Conservation (phyloP, 1,284 basidiomycete species). For the Cryptococcus sp. region DNA sequence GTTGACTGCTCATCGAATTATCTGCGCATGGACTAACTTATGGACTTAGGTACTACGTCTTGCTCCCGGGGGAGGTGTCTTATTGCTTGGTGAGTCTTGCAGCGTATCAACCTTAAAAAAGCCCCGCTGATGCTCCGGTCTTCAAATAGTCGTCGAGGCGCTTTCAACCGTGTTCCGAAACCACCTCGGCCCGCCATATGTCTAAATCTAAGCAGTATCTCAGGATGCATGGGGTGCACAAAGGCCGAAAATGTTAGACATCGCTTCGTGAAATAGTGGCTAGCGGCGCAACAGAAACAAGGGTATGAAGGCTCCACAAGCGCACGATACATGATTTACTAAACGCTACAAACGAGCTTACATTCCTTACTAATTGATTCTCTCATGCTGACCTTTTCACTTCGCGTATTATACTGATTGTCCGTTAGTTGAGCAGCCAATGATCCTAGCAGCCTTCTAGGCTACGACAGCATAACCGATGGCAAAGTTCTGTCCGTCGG, state of each 20-base stretch:
- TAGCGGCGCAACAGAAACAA: background rate
- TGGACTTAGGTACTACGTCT: conserved; percentile 73
- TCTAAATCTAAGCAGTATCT: conserved; percentile 11
- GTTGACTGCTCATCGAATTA: conserved; percentile 30
- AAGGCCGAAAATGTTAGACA: background rate
- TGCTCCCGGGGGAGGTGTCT: conserved; percentile 91
- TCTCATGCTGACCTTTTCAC: too few relatives aligned
- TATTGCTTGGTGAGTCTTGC: conserved; percentile 62
- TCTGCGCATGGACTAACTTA: conserved; percentile 59
- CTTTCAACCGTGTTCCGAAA: conserved; percentile 39
- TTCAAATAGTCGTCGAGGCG: conserved; percentile 47
- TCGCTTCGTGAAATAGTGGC: background rate
- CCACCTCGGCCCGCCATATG: conserved; percentile 29
- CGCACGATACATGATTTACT: too few relatives aligned
- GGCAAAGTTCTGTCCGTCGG: background rate
- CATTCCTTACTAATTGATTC: too few relatives aligned
- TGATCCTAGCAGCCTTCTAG: too few relatives aligned
- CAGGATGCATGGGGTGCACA: background rate
- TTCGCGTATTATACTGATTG: too few relatives aligned
- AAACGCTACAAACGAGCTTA: too few relatives aligned
- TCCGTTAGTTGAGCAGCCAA: too few relatives aligned
- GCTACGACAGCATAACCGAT: background rate
- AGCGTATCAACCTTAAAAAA: background rate
- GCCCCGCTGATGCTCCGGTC: background rate
- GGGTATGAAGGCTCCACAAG: background rate